Evolutionary conservation across 1,284 basidiomycete species (phyloP).

Genomic region (Fomitopsis schrenkii): DNA sequence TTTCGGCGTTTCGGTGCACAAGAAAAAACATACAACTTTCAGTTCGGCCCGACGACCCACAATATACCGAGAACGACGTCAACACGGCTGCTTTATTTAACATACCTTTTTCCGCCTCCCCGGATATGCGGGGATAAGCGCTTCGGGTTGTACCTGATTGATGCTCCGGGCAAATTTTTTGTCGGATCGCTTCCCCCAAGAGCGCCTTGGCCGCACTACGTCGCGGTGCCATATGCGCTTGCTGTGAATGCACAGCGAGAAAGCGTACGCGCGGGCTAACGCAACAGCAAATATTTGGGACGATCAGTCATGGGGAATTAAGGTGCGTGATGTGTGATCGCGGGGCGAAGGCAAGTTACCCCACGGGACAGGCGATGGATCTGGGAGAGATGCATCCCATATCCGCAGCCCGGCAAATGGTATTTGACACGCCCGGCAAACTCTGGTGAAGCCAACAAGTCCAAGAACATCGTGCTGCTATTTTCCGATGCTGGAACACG

Average conservation of each 20-base stretch:
- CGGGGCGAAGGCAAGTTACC: neutral
- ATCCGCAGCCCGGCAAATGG: neutral
- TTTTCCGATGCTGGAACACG: neutral
- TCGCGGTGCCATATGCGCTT: neutral
- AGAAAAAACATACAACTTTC: too few relatives aligned
- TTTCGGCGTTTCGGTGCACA: too few relatives aligned
- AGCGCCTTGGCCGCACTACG: neutral
- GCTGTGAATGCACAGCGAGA: neutral
- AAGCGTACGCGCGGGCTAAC: neutral
- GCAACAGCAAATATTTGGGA: neutral
- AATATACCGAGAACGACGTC: neutral
- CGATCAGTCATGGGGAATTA: neutral
- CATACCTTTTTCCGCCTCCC: neutral
- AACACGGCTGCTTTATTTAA: neutral
- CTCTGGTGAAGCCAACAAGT: neutral
- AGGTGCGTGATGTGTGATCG: neutral
- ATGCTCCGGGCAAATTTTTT: neutral
- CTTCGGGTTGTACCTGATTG: neutral
- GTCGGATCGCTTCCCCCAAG: neutral
- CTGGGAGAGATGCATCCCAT: neutral
- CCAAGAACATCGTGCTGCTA: neutral
- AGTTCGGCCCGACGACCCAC: neutral
- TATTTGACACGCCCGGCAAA: neutral
- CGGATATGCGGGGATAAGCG: neutral
- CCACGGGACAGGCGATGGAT: neutral